Evolutionary conservation across 2,329 filamentous ascomycete genomes (phyloP).

Genomic region (Plectosphaerella cucumerina): DNA sequence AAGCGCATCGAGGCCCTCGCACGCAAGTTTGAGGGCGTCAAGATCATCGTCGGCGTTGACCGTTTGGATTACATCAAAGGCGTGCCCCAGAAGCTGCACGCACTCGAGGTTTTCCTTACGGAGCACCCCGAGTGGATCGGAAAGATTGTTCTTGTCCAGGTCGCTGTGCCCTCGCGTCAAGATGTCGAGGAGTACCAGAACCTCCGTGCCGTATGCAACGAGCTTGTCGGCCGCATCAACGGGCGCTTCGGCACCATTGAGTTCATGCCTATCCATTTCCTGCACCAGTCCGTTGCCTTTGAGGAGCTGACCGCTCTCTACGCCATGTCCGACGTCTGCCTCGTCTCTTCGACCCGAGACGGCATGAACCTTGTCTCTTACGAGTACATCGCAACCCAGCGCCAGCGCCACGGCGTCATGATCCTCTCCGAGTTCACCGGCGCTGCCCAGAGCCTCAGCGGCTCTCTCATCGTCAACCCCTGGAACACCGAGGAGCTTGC

Average conservation of each 20-base stretch:
- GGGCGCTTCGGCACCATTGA: constrained; percentile 95
- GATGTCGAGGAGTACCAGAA: constrained; percentile 99
- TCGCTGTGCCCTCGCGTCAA: constrained; percentile 89
- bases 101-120: constrained; percentile 91
- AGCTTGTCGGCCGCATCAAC: constrained; percentile 94
- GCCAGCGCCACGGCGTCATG: constrained; percentile 86
- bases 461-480: constrained; percentile 90
- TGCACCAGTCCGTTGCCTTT: constrained; percentile 93
- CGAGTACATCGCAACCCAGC: constrained; percentile 94
- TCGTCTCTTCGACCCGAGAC: constrained; percentile 93
- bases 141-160: constrained; percentile 93
- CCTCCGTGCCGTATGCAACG: constrained; percentile 89
- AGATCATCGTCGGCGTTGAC: constrained; percentile 95
- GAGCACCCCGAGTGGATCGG: constrained; percentile 98
- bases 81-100: constrained; percentile 94
- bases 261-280: constrained; percentile 98
- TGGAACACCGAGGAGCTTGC: constrained; percentile 98
- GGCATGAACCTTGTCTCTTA: constrained; percentile 99
- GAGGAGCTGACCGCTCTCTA: constrained; percentile 94
- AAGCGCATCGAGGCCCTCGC: constrained; percentile 80
- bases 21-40: constrained; percentile 91
- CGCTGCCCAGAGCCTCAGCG: constrained; percentile 90
- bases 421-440: constrained; percentile 96
- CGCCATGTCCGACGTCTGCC: constrained; percentile 84
- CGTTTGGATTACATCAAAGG: constrained; percentile 98